phyloP scores from a whole-genome alignment of 257 asterid genomes.

The Cordia subcordata region DNA sequence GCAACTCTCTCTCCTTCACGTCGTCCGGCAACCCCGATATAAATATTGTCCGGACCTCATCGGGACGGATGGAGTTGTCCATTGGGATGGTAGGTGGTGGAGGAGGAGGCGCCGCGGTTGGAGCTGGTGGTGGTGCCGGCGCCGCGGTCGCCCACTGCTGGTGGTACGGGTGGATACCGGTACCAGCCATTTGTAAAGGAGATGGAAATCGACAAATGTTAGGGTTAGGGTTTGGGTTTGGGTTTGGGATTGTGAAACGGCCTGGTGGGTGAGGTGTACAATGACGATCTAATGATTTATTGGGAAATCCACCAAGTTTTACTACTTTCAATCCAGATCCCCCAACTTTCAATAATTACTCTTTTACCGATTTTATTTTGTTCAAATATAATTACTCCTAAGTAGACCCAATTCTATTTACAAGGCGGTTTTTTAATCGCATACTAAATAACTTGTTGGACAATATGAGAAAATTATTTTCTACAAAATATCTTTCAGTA shows the following conservation, averaged over 20 bases:
- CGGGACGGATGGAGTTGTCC: slow-evolving; percentile 29
- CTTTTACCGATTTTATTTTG: neutral
- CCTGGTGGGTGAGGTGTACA: neutral
- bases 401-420: too few relatives aligned
- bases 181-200: slow-evolving; percentile 34
- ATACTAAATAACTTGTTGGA: too few relatives aligned
- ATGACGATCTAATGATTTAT: too few relatives aligned
- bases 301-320: neutral
- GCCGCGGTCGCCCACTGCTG: slow-evolving; percentile 70
- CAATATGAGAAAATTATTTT: too few relatives aligned
- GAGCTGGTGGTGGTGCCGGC: slow-evolving; percentile 40
- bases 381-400: too few relatives aligned
- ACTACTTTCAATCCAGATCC: neutral
- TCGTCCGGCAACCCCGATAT: slow-evolving; percentile 95
- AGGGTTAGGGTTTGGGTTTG: neutral
- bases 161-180: slow-evolving; percentile 80
- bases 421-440: too few relatives aligned
- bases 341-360: neutral
- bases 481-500: too few relatives aligned
- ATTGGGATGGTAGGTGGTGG: slow-evolving; percentile 34
- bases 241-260: neutral
- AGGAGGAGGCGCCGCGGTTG: slow-evolving; percentile 24
- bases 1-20: slow-evolving; percentile 96
- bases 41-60: slow-evolving; percentile 75
- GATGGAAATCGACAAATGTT: neutral